Evolutionary conservation across 164 flowering plant species (phyloP).

Genomic region (Kalanchoe fedtschenkoi): DNA sequence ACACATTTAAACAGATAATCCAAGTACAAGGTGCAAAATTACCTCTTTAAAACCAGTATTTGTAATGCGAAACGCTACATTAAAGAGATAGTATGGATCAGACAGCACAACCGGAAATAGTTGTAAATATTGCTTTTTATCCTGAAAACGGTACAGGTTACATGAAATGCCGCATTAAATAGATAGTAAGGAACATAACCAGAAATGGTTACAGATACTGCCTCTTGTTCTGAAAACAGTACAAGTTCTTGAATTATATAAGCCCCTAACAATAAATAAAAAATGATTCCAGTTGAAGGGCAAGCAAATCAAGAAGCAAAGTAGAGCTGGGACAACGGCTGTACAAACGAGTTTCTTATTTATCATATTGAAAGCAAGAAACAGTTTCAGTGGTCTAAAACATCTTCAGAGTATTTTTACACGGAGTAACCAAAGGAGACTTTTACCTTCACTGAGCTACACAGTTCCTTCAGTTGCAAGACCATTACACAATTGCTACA

Average conservation of each 20-base stretch:
- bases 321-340: no score
- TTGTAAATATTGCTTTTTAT: constrained; percentile 33
- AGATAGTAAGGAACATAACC: neutral
- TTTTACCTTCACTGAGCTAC: neutral
- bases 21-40: constrained; percentile 6
- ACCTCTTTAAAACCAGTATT: constrained; percentile 62
- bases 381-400: no score
- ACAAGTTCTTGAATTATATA: neutral
- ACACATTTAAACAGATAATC: neutral
- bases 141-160: constrained; percentile 34
- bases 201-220: neutral
- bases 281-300: neutral
- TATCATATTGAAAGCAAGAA: no score
- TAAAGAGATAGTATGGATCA: constrained; percentile 41
- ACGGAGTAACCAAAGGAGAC: no score
- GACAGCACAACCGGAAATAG: constrained; percentile 53
- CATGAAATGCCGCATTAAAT: neutral
- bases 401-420: no score
- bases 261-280: neutral
- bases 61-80: constrained; percentile 67
- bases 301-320: neutral
- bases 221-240: neutral
- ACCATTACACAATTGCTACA: neutral
- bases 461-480: neutral
- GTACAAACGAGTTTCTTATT: no score